A percentile compares a stretch with the other conserved stretches of the same genome.
Conservation (phyloP, 768 basidiomycete species). For the Leucosporidium yakuticum region DNA sequence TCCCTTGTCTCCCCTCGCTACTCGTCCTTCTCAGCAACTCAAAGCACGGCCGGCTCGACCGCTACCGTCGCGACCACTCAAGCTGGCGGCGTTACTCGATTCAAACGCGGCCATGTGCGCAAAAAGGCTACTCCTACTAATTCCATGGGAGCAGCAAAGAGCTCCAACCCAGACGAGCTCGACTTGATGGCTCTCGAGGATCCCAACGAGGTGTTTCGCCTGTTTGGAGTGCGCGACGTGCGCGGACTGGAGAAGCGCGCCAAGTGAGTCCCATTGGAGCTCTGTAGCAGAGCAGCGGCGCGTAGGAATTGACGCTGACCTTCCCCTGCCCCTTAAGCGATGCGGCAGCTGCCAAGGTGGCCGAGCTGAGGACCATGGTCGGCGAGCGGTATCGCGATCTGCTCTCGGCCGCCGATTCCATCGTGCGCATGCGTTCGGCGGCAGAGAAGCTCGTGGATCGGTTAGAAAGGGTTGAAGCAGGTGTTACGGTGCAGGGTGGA, state of each 20-base stretch:
- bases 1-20: conserved; percentile 1
- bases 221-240: conserved; percentile 37
- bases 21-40: neutral
- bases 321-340: neutral
- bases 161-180: conserved; percentile 22
- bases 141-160: neutral
- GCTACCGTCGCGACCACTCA: conserved; percentile 11
- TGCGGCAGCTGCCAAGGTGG: conserved; percentile 35
- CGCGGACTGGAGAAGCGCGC: conserved; percentile 35
- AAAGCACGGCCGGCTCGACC: conserved; percentile 7
- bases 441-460: conserved; percentile 25
- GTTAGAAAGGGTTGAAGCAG: conserved; percentile 15
- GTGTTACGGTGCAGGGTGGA: neutral
- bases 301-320: neutral
- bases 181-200: conserved; percentile 33
- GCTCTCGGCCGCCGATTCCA: conserved; percentile 38
- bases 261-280: conserved; percentile 2
- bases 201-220: conserved; percentile 35
- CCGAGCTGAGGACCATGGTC: conserved; percentile 39
- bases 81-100: neutral
- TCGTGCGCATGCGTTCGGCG: conserved; percentile 37
- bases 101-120: conserved; percentile 22
- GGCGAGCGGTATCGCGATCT: conserved; percentile 41
- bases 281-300: too few relatives aligned
- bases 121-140: neutral